Evolutionary conservation across 2,329 filamentous ascomycete genomes (phyloP).

Genomic region (Talaromyces pinophilus): DNA sequence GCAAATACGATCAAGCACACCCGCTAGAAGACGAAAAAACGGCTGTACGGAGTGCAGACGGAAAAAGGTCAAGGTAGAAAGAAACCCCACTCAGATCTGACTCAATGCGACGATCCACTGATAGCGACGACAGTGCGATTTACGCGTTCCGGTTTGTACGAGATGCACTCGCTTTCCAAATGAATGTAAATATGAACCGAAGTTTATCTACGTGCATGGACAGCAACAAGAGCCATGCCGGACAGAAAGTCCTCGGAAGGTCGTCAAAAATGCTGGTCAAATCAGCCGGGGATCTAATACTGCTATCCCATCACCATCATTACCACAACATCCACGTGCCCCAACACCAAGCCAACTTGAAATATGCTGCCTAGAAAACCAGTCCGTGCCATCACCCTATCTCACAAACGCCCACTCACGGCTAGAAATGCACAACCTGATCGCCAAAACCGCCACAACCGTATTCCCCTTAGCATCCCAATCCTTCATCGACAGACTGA

Average conservation of each 20-base stretch:
- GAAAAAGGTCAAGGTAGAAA: constrained; percentile 34
- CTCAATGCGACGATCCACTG: not conserved
- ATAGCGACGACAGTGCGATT: constrained; percentile 29
- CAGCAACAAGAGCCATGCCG: not conserved
- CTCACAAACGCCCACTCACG: constrained; percentile 25
- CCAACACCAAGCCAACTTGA: not conserved
- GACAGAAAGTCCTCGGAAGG: not conserved
- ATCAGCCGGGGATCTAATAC: not conserved
- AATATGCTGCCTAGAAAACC: not conserved
- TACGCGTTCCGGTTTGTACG: constrained; percentile 30
- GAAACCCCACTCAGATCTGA: not conserved
- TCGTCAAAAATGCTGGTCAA: not conserved
- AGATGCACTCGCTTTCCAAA: constrained; percentile 32
- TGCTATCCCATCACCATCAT: not conserved
- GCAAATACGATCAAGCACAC: not conserved
- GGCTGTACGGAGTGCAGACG: constrained; percentile 35
- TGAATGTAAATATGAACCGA: constrained; percentile 31
- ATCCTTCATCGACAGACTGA: constrained; percentile 30
- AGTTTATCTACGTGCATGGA: constrained; percentile 25
- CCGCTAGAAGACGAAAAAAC: constrained; percentile 30
- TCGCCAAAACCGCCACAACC: constrained; percentile 30
- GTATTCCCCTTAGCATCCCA: constrained; percentile 33
- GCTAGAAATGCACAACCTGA: constrained; percentile 32
- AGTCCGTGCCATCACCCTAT: not conserved
- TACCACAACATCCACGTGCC: not conserved